Evolutionary conservation across 805 yeast genomes (phyloP), one percentile per base, ranked within the genome.

Genomic region (Wickerhamomyces silvicola): DNA sequence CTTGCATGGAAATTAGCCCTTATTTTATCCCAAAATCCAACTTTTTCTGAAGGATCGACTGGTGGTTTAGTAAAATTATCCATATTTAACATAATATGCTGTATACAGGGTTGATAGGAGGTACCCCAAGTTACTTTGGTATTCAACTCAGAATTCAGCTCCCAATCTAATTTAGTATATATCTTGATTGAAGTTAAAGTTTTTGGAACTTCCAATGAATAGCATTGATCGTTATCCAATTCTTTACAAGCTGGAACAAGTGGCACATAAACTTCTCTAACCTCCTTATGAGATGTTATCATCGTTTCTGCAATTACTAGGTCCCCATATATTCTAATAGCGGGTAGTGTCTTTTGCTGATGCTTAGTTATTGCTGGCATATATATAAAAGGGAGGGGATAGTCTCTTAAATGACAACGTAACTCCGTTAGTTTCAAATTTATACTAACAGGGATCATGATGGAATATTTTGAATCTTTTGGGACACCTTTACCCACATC

Each of bases 1-100:
- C 73, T 69, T 0, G 95, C 94, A 59, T 88, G 97, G 45, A 86
- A 60, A 11, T 81, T 65, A 18, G 78, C 67, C 30, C 95, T 62
- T 18, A 86, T 57, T 52, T 87, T 90, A 56, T 88, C 97, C 97
- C 97, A 88, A 44, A 87, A 78, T 1, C 97, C 97, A 10, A 86
- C 59, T 44, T 81, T 81, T 4, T 75, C 70, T 2, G 95, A 84
- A 0, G 88, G 88, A 53, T 88, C 97, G 11, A 82, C 59, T 0
- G 94, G 95, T 0, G 95, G 94, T 53, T 90, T 88, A 1, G 94
- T 77, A 50, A 88, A 84, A 27, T 80, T 77, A 46, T 87, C 95
- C 38, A 88, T 70, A 35, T 75, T 80, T 34, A 76, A 60, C 77
- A 83, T 81, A 2, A 79, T 66, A 42, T 85, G 88, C 42, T 85